Evolutionary conservation across 768 basidiomycete species (phyloP), one percentile per base, ranked within the genome.

Genomic region (Mycena indigotica): DNA sequence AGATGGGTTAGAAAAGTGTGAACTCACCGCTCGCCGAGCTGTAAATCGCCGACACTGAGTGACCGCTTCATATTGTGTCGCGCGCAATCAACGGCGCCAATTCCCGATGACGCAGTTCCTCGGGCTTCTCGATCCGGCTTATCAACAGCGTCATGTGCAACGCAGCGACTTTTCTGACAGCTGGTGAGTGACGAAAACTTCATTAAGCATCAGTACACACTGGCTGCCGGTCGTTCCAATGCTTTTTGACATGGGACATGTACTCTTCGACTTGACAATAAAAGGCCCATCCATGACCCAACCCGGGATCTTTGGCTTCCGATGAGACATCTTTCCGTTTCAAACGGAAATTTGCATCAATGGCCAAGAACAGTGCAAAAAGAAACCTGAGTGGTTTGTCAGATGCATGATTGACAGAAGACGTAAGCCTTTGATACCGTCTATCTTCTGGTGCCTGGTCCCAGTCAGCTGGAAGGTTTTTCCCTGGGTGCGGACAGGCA

Each of bases 401-500:
- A 55, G 28, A 45, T 25, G 6, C 25, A 40, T 39, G 28, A 28
- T 16, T 19, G 3, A 16, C 45, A 28, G 8, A 13, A 28, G 8
- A 8, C 10, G 19, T 21, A 26, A 39, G 30, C 48, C 40, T 28
- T 15, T 19, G 24, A 6, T 19, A 28, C 21, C 52, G 51, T 35
- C 63, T 39, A 2, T 53, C 56, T 15, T 57, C 52, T 2, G 61
- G 58, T 1, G 50, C 62, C 24, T 50, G 25, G 17, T 60, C 44
- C 72, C 68, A 70, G 13, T 60, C 60, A 4, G 23, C 25, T 4
- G 64, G 67, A 13, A 72, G 29, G 51, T 73, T 72, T 19, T 60
- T 66, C 0, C 55, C 63, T 0, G 67, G 70, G 8, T 72, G 68
- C 1, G 68, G 71, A 52, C 68, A 73, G 5, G 65, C 67, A 17